A percentile compares a stretch with the other conserved stretches of the same genome.
Conservation (phyloP, 176 grass and related monocot species). For the Aegilops speltoides region DNA sequence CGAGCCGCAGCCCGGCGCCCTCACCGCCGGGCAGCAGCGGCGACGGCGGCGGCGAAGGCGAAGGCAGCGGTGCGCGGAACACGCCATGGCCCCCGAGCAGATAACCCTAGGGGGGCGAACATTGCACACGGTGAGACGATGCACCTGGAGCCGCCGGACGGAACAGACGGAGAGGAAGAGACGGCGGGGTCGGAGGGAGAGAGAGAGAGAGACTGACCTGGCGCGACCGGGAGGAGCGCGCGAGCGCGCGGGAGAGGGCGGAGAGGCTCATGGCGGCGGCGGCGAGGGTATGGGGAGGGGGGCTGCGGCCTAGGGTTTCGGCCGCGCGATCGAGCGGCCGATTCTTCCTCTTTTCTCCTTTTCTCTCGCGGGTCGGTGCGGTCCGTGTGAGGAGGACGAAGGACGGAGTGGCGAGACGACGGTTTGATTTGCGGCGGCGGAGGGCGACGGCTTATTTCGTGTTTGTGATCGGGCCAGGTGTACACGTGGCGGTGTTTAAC, state of each 20-base stretch:
- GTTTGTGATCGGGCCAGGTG: not conserved
- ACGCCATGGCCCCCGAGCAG: constrained; percentile 37
- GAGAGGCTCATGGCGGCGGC: constrained; percentile 58
- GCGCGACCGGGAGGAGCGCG: constrained; percentile 58
- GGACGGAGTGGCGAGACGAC: not conserved
- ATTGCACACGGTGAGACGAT: not conserved
- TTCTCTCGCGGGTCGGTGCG: not conserved
- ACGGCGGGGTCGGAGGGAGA: not conserved
- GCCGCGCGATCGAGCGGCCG: constrained; percentile 7
- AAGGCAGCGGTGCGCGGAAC: constrained; percentile 21
- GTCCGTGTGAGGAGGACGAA: not conserved
- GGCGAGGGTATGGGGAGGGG: constrained; percentile 3
- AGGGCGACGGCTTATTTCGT: not conserved
- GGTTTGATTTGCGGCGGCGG: constrained; percentile 1
- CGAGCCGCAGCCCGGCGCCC: constrained; percentile 34
- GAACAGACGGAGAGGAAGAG: not conserved
- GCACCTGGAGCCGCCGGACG: not conserved
- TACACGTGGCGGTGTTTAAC: too few relatives aligned
- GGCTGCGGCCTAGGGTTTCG: constrained; percentile 18
- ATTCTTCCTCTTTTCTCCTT: not conserved
- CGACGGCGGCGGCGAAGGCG: not conserved
- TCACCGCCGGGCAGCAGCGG: constrained; percentile 20
- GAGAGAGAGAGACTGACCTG: constrained; percentile 32
- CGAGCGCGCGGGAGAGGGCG: constrained; percentile 59
- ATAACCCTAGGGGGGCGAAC: constrained; percentile 33